Percentiles rank a stretch among this genome's conserved stretches.
Evolutionary conservation across 1,284 basidiomycete species (phyloP).

Genomic region (Fomitopsis palustris): DNA sequence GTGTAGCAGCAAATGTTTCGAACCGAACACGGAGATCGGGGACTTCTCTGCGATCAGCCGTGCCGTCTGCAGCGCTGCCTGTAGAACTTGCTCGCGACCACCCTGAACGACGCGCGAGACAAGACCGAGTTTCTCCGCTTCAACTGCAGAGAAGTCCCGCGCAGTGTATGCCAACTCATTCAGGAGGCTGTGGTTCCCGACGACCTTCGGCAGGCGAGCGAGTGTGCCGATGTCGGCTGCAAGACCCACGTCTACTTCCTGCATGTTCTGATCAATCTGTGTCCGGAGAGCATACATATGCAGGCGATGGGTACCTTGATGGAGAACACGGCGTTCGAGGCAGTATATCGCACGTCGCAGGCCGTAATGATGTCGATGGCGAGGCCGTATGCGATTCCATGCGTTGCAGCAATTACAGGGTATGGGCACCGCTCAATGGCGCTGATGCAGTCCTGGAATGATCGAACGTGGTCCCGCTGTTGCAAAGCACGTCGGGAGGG

Average conservation of each 20-base stretch:
- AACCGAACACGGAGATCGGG: conserved; percentile 77
- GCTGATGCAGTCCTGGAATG: conserved; percentile 74
- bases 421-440: conserved; percentile 70
- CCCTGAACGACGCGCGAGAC: conserved; percentile 76
- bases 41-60: conserved; percentile 72
- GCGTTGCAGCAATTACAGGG: conserved; percentile 84
- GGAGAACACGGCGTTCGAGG: conserved; percentile 61
- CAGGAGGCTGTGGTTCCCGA: conserved; percentile 74
- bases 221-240: conserved; percentile 92
- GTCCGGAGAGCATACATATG: not conserved
- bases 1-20: conserved; percentile 78
- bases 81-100: conserved; percentile 52
- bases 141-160: conserved; percentile 64
- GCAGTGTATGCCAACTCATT: conserved; percentile 82
- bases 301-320: conserved; percentile 64
- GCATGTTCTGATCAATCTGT: conserved; percentile 1
- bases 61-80: conserved; percentile 66
- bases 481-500: conserved; percentile 51
- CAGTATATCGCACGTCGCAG: conserved; percentile 80
- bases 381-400: conserved; percentile 76
- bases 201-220: conserved; percentile 80
- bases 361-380: conserved; percentile 76
- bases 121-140: conserved; percentile 76
- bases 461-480: conserved; percentile 48
- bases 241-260: conserved; percentile 90